Percentiles rank a stretch among this genome's conserved stretches.
These are phyloP conservation scores for Fusarium foetens DNA, from an alignment of 2,329 filamentous ascomycete genomes.

Conservation along the genomic window DNA sequence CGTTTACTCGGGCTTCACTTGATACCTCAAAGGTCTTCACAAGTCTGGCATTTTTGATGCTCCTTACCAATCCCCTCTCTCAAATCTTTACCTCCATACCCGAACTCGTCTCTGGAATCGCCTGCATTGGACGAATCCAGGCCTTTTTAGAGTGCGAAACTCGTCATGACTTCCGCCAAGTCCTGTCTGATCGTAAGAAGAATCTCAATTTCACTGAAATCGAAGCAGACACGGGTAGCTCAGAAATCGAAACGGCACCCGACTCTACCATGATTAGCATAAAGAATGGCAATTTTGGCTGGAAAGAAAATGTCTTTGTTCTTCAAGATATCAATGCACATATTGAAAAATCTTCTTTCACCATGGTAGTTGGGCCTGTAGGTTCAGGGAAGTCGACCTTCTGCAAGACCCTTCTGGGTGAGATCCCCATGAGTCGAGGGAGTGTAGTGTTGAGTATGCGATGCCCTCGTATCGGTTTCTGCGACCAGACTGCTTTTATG, in stretches of 20 bases:
- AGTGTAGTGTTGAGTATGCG: slow-evolving; percentile 16
- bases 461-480: slow-evolving; percentile 43
- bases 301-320: slow-evolving; percentile 35
- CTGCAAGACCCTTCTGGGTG: slow-evolving; percentile 50
- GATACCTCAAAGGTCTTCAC: slow-evolving; percentile 47
- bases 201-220: background rate
- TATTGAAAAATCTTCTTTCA: slow-evolving; percentile 37
- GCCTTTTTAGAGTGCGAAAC: slow-evolving; percentile 1
- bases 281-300: slow-evolving; percentile 37
- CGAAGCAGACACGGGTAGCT: background rate
- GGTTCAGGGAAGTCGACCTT: slow-evolving; percentile 52
- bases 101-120: slow-evolving; percentile 3
- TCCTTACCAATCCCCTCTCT: slow-evolving; percentile 2
- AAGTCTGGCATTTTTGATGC: slow-evolving; percentile 20
- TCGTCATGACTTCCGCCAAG: background rate
- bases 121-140: slow-evolving; percentile 3
- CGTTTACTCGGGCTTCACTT: slow-evolving; percentile 39
- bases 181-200: background rate
- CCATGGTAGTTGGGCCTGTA: slow-evolving; percentile 51
- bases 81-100: slow-evolving; percentile 3
- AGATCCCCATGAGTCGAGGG: slow-evolving; percentile 36
- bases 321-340: slow-evolving; percentile 27
- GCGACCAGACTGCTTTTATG: slow-evolving; percentile 47
- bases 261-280: background rate
- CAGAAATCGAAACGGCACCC: accelerated